Conservation (phyloP, 345 rosid genomes). For the Syzygium oleosum region DNA sequence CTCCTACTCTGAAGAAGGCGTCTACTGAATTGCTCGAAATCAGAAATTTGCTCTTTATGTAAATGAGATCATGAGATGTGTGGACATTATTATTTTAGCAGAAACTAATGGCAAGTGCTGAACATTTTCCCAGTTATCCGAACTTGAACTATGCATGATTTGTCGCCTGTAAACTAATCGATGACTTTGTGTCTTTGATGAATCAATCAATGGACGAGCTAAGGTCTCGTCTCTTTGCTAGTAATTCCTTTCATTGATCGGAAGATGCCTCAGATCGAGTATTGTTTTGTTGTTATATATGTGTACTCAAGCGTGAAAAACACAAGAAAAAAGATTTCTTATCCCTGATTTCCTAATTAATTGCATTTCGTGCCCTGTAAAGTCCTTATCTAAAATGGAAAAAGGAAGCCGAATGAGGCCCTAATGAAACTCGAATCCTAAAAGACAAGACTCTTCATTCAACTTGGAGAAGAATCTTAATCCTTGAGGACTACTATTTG, state of each 20-base stretch:
- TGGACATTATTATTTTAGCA: background rate
- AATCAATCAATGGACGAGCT: background rate
- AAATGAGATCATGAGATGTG: background rate
- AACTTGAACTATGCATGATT: background rate
- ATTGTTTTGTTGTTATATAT: background rate
- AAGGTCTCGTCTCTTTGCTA: background rate
- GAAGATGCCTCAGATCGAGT: background rate
- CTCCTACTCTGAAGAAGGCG: background rate
- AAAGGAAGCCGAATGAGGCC: background rate
- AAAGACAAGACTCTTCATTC: background rate
- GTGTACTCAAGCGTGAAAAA: background rate
- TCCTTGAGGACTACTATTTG: background rate
- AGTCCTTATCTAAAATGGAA: background rate
- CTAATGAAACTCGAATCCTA: background rate
- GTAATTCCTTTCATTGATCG: background rate
- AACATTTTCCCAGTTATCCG: background rate
- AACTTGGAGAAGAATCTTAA: background rate
- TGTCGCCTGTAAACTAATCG: background rate
- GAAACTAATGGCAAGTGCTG: background rate
- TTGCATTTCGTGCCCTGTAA: fast-evolving
- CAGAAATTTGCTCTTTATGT: background rate
- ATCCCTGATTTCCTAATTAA: background rate
- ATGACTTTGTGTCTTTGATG: background rate
- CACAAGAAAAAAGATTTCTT: background rate
- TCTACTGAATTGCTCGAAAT: background rate